phyloP scores from a whole-genome alignment of 179 eudicot species.

The Vitellaria paradoxa region DNA sequence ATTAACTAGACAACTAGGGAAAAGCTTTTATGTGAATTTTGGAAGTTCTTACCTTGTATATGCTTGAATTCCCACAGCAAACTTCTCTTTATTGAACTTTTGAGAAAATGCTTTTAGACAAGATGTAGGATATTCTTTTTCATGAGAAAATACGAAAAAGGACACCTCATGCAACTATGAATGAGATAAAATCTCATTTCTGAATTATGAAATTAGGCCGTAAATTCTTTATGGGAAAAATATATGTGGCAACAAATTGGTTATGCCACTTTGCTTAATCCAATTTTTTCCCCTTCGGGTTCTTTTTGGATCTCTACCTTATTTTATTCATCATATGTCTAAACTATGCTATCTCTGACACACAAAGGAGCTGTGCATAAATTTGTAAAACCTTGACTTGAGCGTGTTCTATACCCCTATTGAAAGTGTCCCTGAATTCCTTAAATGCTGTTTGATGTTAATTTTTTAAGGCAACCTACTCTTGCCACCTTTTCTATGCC shows the following conservation, averaged over 20 bases:
- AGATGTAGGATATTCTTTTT: too few species aligned
- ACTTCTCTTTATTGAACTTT: too few species aligned
- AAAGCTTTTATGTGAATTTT: too few species aligned
- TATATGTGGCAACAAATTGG: neutral
- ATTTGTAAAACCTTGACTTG: neutral
- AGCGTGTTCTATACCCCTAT: neutral
- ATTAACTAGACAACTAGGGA: too few species aligned
- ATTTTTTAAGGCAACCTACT: neutral
- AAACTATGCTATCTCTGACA: neutral
- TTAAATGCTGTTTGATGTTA: neutral
- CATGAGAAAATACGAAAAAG: too few species aligned
- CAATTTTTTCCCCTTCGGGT: neutral
- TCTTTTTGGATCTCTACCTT: too few species aligned
- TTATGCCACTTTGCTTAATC: neutral
- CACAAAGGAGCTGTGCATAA: neutral
- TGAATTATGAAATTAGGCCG: neutral
- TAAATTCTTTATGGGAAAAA: neutral
- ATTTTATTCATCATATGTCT: too few species aligned
- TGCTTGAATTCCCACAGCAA: too few species aligned
- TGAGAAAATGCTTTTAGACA: too few species aligned
- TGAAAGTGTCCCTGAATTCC: neutral
- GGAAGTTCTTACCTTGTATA: too few species aligned
- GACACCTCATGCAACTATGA: too few species aligned
- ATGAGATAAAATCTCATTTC: too few species aligned
- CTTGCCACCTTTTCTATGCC: neutral